These are phyloP conservation scores for Podospora australis DNA, from an alignment of 495 filamentous ascomycete species.

Conservation along the genomic window DNA sequence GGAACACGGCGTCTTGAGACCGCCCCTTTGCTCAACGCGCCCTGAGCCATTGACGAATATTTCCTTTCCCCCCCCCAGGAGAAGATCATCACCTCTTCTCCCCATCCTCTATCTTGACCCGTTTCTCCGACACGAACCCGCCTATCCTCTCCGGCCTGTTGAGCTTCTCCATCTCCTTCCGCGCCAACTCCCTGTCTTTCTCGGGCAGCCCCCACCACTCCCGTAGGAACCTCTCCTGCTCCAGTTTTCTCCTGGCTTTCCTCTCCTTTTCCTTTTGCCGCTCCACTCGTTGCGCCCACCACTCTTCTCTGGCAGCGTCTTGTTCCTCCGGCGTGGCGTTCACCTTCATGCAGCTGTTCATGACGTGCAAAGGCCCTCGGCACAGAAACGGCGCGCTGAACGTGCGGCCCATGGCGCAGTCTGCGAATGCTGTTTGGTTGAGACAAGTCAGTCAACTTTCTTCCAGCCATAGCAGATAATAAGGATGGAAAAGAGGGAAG, in stretches of 20 bases:
- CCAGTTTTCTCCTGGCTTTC: slow-evolving; percentile 48
- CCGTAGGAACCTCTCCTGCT: slow-evolving; percentile 51
- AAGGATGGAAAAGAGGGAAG: background rate
- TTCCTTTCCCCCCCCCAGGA: background rate
- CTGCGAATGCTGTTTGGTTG: slow-evolving; percentile 74
- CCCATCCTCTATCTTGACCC: slow-evolving; percentile 9
- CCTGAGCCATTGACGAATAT: background rate
- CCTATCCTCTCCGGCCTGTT: slow-evolving; percentile 31
- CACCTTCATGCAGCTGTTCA: slow-evolving; percentile 89
- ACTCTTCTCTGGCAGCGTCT: slow-evolving; percentile 86
- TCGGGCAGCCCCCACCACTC: slow-evolving; percentile 56
- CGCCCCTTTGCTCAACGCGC: background rate
- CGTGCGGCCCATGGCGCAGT: slow-evolving; percentile 80
- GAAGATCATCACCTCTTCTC: slow-evolving; percentile 5
- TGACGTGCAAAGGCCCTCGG: slow-evolving; percentile 65
- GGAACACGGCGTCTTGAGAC: no score
- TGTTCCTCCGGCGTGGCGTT: slow-evolving; percentile 79
- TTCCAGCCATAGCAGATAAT: no score
- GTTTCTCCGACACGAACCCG: slow-evolving; percentile 22
- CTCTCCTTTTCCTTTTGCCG: slow-evolving; percentile 56
- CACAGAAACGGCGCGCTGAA: slow-evolving; percentile 81
- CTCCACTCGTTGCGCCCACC: slow-evolving; percentile 71
- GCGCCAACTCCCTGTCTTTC: slow-evolving; percentile 37
- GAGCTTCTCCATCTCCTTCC: slow-evolving; percentile 34
- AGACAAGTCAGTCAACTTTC: no score